Evolutionary conservation across 257 asterid genomes (phyloP).

Genomic region (Agastache rugosa): DNA sequence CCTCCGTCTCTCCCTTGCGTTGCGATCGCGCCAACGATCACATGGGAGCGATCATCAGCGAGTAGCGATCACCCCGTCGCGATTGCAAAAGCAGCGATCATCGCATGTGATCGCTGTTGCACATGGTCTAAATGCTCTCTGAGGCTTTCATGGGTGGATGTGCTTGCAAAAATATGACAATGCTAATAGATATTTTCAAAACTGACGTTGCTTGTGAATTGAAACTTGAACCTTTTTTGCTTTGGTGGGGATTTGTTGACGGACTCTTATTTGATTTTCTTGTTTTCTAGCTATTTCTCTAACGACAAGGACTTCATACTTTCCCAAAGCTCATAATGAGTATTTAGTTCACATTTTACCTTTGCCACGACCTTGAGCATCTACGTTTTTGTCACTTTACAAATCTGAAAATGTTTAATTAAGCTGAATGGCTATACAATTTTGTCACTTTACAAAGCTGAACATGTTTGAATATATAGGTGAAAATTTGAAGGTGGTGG

Average conservation of each 20-base stretch:
- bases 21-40: too few species aligned
- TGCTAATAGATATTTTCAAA: constrained; percentile 20
- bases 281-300: constrained; percentile 51
- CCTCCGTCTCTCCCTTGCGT: too few species aligned
- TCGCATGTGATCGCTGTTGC: too few species aligned
- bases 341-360: constrained; percentile 23
- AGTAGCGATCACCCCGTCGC: too few species aligned
- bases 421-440: constrained; percentile 2
- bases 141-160: constrained; percentile 23
- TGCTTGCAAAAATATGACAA: constrained; percentile 3
- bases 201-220: too few species aligned
- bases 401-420: too few species aligned
- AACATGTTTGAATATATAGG: constrained; percentile 23
- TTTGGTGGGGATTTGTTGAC: constrained; percentile 19
- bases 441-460: too few species aligned
- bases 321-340: constrained; percentile 39
- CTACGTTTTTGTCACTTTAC: constrained; percentile 22
- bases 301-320: constrained; percentile 39
- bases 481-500: too few species aligned
- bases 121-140: constrained; percentile 12
- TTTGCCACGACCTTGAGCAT: constrained; percentile 18
- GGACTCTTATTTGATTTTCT: not conserved
- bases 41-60: too few species aligned
- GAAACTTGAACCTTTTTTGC: constrained; percentile 4
- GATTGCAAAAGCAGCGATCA: too few species aligned